Conservation (phyloP, 2,329 filamentous ascomycete species). For the Botrytis elliptica region DNA sequence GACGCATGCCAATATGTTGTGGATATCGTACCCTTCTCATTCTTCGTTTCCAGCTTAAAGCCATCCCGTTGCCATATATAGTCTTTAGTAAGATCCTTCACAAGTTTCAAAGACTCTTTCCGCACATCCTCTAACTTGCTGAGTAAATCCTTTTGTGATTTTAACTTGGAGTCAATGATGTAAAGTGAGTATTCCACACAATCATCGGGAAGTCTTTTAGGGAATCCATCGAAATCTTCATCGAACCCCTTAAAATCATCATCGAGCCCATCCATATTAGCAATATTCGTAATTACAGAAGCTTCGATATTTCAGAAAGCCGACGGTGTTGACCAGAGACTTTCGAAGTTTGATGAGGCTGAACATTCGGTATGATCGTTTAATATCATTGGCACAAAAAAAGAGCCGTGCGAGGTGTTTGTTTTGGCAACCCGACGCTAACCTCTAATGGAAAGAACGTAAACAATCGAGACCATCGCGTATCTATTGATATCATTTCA, state of each 20-base stretch:
- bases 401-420: neutral
- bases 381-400: neutral
- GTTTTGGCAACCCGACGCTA: conserved; percentile 22
- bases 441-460: conserved; percentile 25
- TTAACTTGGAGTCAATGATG: conserved; percentile 58
- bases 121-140: conserved; percentile 69
- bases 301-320: neutral
- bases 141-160: conserved; percentile 55
- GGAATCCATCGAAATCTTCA: conserved; percentile 57
- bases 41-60: conserved; percentile 64
- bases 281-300: neutral
- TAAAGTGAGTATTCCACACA: conserved; percentile 83
- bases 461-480: conserved; percentile 34
- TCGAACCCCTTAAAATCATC: conserved; percentile 65
- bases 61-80: conserved; percentile 95
- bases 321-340: neutral
- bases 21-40: conserved; percentile 50
- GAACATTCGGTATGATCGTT: neutral
- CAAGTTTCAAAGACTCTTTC: conserved; percentile 63
- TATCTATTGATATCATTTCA: conserved; percentile 22
- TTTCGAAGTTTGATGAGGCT: conserved; percentile 4
- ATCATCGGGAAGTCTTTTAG: conserved; percentile 73
- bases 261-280: conserved; percentile 42
- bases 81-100: conserved; percentile 65
- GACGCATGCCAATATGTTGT: neutral